These are phyloP conservation scores for Microthyrium microscopicum DNA, from an alignment of 2,329 filamentous ascomycete species.

Conservation along the genomic window DNA sequence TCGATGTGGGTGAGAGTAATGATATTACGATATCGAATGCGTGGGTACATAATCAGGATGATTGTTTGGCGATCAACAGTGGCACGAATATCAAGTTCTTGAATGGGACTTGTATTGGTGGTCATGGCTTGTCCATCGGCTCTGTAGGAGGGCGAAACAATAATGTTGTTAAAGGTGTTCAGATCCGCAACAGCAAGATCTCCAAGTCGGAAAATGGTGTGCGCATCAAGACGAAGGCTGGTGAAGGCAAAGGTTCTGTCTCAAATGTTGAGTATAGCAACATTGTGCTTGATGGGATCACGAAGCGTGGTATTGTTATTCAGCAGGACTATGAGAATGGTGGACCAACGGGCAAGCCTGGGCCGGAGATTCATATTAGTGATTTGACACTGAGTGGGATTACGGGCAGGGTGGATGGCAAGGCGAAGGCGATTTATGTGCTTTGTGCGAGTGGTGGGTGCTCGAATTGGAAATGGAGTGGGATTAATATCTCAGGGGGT, in stretches of 20 bases:
- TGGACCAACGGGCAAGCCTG: slow-evolving; percentile 25
- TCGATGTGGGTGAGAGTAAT: slow-evolving; percentile 35
- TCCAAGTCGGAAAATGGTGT: slow-evolving; percentile 38
- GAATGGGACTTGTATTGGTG: slow-evolving; percentile 30
- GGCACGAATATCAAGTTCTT: slow-evolving; percentile 26
- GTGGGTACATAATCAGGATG: slow-evolving; percentile 40
- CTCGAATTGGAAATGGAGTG: slow-evolving; percentile 36
- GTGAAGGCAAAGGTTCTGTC: slow-evolving; percentile 16
- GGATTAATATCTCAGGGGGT: slow-evolving; percentile 34
- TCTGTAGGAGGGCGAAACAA: slow-evolving; percentile 39
- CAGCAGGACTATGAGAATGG: slow-evolving; percentile 37
- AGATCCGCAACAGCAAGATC: slow-evolving; percentile 32
- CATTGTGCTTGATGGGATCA: slow-evolving; percentile 28
- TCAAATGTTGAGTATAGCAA: slow-evolving; percentile 29
- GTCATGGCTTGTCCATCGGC: slow-evolving; percentile 43
- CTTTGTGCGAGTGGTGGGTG: slow-evolving; percentile 33
- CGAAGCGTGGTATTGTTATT: slow-evolving; percentile 33
- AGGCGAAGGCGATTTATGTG: slow-evolving; percentile 29
- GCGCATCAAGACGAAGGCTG: slow-evolving; percentile 32
- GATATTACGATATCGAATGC: slow-evolving; percentile 34
- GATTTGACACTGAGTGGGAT: slow-evolving; percentile 24
- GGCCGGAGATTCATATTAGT: slow-evolving; percentile 30
- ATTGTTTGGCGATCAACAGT: slow-evolving; percentile 42
- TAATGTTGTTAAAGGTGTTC: slow-evolving; percentile 38
- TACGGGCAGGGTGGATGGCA: slow-evolving; percentile 25